Percentiles rank a stretch among this genome's conserved stretches.
These are phyloP conservation scores for Amanita inopinata DNA, from an alignment of 768 basidiomycete genomes.

Conservation along the genomic window DNA sequence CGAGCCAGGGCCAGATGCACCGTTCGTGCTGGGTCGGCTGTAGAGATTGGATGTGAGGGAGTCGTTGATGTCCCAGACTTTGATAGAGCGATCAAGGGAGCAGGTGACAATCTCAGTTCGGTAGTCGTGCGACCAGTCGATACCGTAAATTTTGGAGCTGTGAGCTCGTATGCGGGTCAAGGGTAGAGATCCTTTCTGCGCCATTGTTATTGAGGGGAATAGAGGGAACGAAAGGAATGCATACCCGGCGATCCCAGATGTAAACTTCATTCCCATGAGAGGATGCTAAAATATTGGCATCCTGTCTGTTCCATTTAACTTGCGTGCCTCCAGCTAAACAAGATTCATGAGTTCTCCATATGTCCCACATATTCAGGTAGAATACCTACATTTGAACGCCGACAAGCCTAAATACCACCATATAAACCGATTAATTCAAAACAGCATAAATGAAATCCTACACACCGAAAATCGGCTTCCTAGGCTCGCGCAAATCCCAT, in stretches of 20 bases:
- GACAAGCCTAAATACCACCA: constrained; percentile 28
- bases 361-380: not conserved
- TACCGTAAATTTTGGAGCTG: constrained; percentile 89
- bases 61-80: constrained; percentile 63
- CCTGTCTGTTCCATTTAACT: constrained; percentile 93
- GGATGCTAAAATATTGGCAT: constrained; percentile 81
- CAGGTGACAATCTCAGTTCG: constrained; percentile 86
- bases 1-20: too few species aligned
- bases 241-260: constrained; percentile 90
- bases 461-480: constrained; percentile 71
- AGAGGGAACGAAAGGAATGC: constrained; percentile 15
- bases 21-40: constrained; percentile 3
- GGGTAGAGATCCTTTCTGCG: constrained; percentile 85
- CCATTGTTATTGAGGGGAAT: not conserved
- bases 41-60: constrained; percentile 5
- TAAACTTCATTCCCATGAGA: constrained; percentile 80
- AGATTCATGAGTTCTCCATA: not conserved
- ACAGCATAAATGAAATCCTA: constrained; percentile 29
- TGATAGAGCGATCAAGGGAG: constrained; percentile 89
- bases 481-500: constrained; percentile 76
- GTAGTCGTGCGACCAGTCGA: constrained; percentile 83
- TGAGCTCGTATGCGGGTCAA: constrained; percentile 71
- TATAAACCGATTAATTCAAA: not conserved
- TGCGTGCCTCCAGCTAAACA: constrained; percentile 75
- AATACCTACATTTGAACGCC: constrained; percentile 31